phyloP scores from a whole-genome alignment of 2,329 filamentous ascomycete species.

The Penicillium verrucosum region DNA sequence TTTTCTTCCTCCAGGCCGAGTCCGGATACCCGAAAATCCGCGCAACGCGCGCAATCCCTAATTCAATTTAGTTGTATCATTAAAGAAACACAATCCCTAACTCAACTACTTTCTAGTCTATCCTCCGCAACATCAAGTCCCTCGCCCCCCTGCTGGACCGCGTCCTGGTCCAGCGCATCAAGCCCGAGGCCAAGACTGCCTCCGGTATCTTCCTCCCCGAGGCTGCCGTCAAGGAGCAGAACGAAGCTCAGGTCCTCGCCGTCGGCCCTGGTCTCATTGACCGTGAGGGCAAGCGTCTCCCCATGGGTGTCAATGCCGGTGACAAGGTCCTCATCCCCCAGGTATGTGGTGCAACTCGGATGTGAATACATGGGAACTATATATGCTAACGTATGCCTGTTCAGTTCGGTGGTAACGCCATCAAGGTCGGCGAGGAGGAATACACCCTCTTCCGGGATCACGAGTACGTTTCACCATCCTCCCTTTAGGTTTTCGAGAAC shows the following conservation, averaged over 20 bases:
- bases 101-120: constrained; percentile 34
- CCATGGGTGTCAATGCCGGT: constrained; percentile 76
- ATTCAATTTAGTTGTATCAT: not conserved
- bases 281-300: constrained; percentile 82
- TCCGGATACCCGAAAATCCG: constrained; percentile 9
- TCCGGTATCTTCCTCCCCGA: constrained; percentile 97
- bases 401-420: constrained; percentile 86
- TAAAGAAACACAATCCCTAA: constrained; percentile 2
- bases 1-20: constrained; percentile 8
- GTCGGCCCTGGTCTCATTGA: constrained; percentile 86
- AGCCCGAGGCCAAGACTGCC: constrained; percentile 94
- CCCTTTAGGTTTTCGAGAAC: not conserved
- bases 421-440: constrained; percentile 98
- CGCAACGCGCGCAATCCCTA: not conserved
- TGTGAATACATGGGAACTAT: not conserved
- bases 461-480: constrained; percentile 66
- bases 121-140: constrained; percentile 91
- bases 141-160: constrained; percentile 96
- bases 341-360: constrained; percentile 53
- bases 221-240: constrained; percentile 94
- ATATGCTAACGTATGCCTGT: constrained; percentile 17
- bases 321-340: constrained; percentile 95
- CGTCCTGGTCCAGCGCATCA: constrained; percentile 95
- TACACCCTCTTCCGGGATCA: constrained; percentile 94
- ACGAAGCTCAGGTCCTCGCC: constrained; percentile 93